Base-by-base conservation (phyloP, 768 basidiomycete genomes). In the Sporobolomyces roseus region DNA sequence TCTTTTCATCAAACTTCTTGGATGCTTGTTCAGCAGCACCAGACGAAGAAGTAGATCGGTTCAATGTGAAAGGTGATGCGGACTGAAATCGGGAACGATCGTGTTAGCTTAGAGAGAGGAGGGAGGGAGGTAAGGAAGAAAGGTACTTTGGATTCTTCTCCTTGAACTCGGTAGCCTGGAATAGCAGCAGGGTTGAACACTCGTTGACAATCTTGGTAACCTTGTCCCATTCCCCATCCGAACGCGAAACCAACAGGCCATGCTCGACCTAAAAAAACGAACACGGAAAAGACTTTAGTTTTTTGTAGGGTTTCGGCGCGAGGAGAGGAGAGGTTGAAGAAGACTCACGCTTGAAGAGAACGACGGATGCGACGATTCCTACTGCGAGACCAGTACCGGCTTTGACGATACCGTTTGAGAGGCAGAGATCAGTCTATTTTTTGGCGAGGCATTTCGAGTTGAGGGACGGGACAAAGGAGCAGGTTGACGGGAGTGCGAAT, bases 161-260 rank as follows among this genome's bases (percentile, higher is more conserved):
- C 67, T 10, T 61, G 61, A 27, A 73, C 52, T 13, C 36, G 38
- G 65, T 65, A 73, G 67, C 91, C 91, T 25, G 91, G 87, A 78
- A 92, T 84, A 75, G 91, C 84, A 54, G 91, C 88, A 25, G 90
- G 88, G 80, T 92, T 92, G 85, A 93, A 94, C 21, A 88, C 87
- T 56, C 91, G 85, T 81, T 94, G 90, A 80, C 91, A 93, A 83
- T 93, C 91, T 35, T 89, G 87, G 77, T 91, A 93, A 33, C 91
- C 90, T 60, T 86, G 85, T 49, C 91, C 91, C 46, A 86, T 83
- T 38, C 91, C 91, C 77, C 93, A 92, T 41, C 91, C 91, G 46
- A 70, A 46, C 13, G 68, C 82, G 63, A 93, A 84, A 35, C 89
- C 86, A 73, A 94, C 86, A 51, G 91, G 91, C 90, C 91, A 94